Conservation (phyloP, 331 rosid species). For the Malus hybrid region DNA sequence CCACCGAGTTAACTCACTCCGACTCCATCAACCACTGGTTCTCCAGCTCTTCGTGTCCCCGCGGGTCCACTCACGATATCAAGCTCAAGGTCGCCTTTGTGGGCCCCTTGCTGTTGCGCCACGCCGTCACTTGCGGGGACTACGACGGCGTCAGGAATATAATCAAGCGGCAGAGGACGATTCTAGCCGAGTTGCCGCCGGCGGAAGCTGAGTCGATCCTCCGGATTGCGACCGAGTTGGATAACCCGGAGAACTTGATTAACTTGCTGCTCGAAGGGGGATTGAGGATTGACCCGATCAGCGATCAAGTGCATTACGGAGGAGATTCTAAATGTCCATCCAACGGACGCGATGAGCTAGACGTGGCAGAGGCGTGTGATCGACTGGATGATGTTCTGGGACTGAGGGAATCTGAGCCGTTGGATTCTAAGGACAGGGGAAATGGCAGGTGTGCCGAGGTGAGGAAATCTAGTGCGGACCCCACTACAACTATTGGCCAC, state of each 20-base stretch:
- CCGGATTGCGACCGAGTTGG: slow-evolving; percentile 54
- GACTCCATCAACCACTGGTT: slow-evolving; percentile 48
- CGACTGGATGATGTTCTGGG: slow-evolving; percentile 14
- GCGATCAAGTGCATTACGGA: background rate
- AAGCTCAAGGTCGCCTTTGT: slow-evolving; percentile 63
- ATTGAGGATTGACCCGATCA: slow-evolving; percentile 25
- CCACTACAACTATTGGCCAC: slow-evolving; percentile 5
- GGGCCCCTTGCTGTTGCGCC: slow-evolving; percentile 47
- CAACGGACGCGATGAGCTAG: slow-evolving; percentile 22
- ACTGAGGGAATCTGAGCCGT: slow-evolving; percentile 9
- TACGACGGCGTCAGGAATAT: slow-evolving; percentile 46
- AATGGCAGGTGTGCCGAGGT: slow-evolving; percentile 7
- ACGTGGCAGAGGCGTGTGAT: slow-evolving; percentile 42
- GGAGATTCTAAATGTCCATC: slow-evolving; percentile 7
- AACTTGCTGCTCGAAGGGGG: slow-evolving; percentile 64
- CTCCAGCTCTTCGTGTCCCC: slow-evolving; percentile 25
- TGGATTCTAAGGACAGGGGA: slow-evolving; percentile 18
- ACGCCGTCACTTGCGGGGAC: slow-evolving; percentile 42
- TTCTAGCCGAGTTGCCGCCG: slow-evolving; percentile 34
- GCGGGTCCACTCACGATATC: slow-evolving; percentile 31
- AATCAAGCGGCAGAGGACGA: slow-evolving; percentile 43
- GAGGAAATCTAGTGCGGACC: slow-evolving; percentile 23
- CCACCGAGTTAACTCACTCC: slow-evolving; percentile 12
- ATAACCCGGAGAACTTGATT: slow-evolving; percentile 49
- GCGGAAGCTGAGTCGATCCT: slow-evolving; percentile 43